These are phyloP conservation scores for Xerocomus brunneocitrinus DNA, from an alignment of 768 basidiomycete genomes.

Conservation along the genomic window DNA sequence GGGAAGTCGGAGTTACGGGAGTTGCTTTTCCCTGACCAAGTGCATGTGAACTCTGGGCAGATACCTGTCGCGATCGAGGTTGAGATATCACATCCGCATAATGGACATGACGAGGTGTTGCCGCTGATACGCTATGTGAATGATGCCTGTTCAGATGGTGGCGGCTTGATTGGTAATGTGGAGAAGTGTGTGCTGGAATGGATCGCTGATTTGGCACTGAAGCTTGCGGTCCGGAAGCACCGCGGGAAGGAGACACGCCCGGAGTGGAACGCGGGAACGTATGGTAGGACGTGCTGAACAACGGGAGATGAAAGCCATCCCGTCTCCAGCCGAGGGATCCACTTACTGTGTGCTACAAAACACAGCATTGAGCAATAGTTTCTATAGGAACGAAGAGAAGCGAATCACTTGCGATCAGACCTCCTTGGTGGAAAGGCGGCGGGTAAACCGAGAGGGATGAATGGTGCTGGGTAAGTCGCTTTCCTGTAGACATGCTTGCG, in stretches of 20 bases:
- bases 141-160: background rate
- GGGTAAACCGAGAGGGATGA: constrained; percentile 18
- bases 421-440: constrained; percentile 12
- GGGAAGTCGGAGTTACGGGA: background rate
- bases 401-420: constrained; percentile 19
- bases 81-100: constrained; percentile 16
- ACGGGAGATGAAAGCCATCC: constrained; percentile 11
- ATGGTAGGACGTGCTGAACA: constrained; percentile 21
- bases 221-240: background rate
- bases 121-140: constrained; percentile 12
- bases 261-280: constrained; percentile 25
- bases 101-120: constrained; percentile 24
- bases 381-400: background rate
- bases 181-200: constrained; percentile 1
- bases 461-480: constrained; percentile 15
- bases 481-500: constrained; percentile 11
- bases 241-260: background rate
- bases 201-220: constrained; percentile 4
- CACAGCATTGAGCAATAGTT: constrained; percentile 2
- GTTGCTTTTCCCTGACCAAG: background rate
- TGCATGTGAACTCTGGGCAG: constrained; percentile 4
- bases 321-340: constrained; percentile 4
- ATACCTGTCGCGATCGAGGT: constrained; percentile 8
- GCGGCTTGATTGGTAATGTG: constrained; percentile 5
- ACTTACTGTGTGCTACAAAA: constrained; percentile 25